phyloP scores from a whole-genome alignment of 73 alveolate genomes.

The Blepharisma stoltei region DNA sequence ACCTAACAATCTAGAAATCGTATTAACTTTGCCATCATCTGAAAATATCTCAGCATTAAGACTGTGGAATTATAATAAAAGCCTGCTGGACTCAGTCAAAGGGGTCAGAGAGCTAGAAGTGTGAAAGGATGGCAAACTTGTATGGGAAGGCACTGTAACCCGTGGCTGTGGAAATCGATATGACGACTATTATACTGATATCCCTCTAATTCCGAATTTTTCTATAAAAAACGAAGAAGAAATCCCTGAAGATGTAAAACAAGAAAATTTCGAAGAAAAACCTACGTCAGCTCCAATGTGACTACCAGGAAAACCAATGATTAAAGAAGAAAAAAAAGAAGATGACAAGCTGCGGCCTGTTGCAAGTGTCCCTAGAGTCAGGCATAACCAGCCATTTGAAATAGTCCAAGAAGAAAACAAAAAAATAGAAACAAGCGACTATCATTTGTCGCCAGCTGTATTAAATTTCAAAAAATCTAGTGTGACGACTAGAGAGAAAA shows the following conservation, averaged over 20 bases:
- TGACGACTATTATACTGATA: constrained; percentile 62
- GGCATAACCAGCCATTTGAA: not conserved
- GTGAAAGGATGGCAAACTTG: constrained; percentile 32
- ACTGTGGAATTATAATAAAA: constrained; percentile 75
- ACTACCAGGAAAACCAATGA: not conserved
- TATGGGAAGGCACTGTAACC: constrained; percentile 52
- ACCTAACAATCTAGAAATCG: constrained; percentile 64
- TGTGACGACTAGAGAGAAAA: constrained; percentile 9
- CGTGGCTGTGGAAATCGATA: constrained; percentile 63
- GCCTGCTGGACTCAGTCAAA: constrained; percentile 66
- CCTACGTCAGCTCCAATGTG: not conserved
- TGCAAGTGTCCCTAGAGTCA: not conserved
- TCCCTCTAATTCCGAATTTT: constrained; percentile 35
- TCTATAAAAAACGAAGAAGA: constrained; percentile 28
- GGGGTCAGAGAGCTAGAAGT: constrained; percentile 71
- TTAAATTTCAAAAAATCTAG: not conserved
- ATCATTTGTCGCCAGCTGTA: not conserved
- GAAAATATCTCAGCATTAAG: constrained; percentile 59
- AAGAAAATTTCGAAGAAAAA: not conserved
- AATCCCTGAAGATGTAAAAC: constrained; percentile 33
- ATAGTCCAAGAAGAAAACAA: not conserved
- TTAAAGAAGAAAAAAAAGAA: constrained; percentile 15
- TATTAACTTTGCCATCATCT: constrained; percentile 36
- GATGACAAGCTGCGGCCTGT: constrained; percentile 17
- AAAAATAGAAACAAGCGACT: constrained; percentile 3